phyloP scores from a whole-genome alignment of 164 flowering plant species.

The Annona cherimola region DNA sequence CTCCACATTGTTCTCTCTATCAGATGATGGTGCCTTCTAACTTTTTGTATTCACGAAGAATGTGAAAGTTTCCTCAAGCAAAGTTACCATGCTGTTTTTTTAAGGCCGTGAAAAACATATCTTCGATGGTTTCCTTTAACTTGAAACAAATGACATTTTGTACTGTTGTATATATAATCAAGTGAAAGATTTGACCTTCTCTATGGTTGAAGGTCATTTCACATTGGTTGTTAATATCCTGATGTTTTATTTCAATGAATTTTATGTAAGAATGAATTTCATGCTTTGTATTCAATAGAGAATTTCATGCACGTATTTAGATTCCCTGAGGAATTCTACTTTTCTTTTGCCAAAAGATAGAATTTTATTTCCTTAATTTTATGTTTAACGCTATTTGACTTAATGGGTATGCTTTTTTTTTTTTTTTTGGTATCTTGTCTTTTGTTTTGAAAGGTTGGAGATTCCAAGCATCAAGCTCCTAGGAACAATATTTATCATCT shows the following conservation, averaged over 20 bases:
- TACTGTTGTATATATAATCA: too few relatives aligned
- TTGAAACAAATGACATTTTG: not conserved
- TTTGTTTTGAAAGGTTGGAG: constrained; percentile 65
- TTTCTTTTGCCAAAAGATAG: not conserved
- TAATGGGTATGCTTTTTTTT: not conserved
- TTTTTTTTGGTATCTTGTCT: not conserved
- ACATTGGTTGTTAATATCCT: too few relatives aligned
- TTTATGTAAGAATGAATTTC: not conserved
- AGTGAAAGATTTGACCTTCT: not conserved
- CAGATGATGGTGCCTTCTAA: too few relatives aligned
- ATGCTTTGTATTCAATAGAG: not conserved
- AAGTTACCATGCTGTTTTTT: too few relatives aligned
- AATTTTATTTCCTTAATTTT: too few relatives aligned
- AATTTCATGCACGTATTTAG: not conserved
- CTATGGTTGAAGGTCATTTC: not conserved
- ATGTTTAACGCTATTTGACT: not conserved
- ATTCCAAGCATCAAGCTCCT: constrained; percentile 86
- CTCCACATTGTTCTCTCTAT: not conserved
- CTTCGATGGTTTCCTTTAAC: not conserved
- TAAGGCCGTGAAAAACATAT: too few relatives aligned
- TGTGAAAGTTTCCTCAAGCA: too few relatives aligned
- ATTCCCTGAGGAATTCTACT: not conserved
- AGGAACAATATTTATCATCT: constrained; percentile 77
- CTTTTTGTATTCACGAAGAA: too few relatives aligned
- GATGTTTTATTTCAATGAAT: not conserved